These are phyloP conservation scores for Calocybe indica DNA, from an alignment of 768 basidiomycete genomes.

Conservation along the genomic window DNA sequence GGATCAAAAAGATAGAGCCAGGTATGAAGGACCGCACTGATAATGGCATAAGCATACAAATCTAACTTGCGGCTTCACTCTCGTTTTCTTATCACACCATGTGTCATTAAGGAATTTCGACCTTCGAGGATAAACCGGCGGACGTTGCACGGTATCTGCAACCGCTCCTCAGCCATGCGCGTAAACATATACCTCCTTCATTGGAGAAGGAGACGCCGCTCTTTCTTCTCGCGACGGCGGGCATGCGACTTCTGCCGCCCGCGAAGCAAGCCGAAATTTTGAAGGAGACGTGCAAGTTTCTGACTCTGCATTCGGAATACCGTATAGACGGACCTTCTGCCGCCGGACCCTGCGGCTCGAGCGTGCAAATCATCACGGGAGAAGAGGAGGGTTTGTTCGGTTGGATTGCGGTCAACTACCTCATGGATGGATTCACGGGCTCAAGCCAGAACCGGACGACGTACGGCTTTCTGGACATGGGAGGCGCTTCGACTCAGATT, in stretches of 20 bases:
- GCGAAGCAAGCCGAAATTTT: slow-evolving; percentile 68
- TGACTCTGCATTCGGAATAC: slow-evolving; percentile 73
- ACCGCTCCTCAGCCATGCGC: slow-evolving; percentile 81
- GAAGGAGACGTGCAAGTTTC: slow-evolving; percentile 69
- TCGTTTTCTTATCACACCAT: neutral
- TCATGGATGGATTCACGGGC: slow-evolving; percentile 90
- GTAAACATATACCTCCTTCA: slow-evolving; percentile 79
- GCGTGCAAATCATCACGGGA: slow-evolving; percentile 90
- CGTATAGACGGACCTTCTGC: slow-evolving; percentile 60
- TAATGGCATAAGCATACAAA: too few species aligned
- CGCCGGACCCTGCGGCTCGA: slow-evolving; percentile 84
- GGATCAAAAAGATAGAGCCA: slow-evolving; percentile 91
- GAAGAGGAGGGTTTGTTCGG: slow-evolving; percentile 98
- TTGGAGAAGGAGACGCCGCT: slow-evolving; percentile 81
- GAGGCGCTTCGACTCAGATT: slow-evolving; percentile 97
- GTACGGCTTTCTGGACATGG: slow-evolving; percentile 99
- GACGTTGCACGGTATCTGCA: slow-evolving; percentile 70
- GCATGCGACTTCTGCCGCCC: slow-evolving; percentile 83
- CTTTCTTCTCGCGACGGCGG: slow-evolving; percentile 93
- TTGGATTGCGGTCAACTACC: slow-evolving; percentile 98
- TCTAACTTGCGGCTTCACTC: too few species aligned
- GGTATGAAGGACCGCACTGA: slow-evolving; percentile 43
- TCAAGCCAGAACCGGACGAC: slow-evolving; percentile 61
- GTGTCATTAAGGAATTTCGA: slow-evolving; percentile 68
- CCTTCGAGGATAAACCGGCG: slow-evolving; percentile 64